Percentiles rank a stretch among this genome's conserved stretches.
These are phyloP conservation scores for Spizellomyces sp. DNA, from an alignment of 192 early-diverging fungal genomes.

Conservation along the genomic window DNA sequence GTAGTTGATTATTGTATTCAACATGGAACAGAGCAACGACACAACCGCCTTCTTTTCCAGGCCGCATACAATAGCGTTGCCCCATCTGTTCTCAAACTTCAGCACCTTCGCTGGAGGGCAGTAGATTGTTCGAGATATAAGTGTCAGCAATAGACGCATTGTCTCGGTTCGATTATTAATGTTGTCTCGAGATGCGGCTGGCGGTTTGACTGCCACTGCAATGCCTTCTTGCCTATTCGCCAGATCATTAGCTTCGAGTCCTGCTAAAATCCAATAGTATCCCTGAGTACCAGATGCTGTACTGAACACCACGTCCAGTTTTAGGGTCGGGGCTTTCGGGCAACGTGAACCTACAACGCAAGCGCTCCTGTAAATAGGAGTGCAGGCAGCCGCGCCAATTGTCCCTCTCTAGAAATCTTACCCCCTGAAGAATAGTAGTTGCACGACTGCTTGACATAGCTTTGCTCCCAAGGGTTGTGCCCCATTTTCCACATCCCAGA, in stretches of 20 bases:
- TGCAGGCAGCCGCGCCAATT: no score
- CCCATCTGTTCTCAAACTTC: constrained; percentile 61
- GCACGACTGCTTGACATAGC: constrained; percentile 22
- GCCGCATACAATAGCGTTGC: constrained; percentile 50
- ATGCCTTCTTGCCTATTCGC: constrained; percentile 39
- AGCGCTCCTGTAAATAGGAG: not conserved
- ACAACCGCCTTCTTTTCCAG: constrained; percentile 73
- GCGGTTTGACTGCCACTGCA: constrained; percentile 32
- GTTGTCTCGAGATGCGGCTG: constrained; percentile 53
- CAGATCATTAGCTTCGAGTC: not conserved
- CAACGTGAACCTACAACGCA: constrained; percentile 40
- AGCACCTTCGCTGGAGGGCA: constrained; percentile 52
- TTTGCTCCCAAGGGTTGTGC: constrained; percentile 1
- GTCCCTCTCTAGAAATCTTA: not conserved
- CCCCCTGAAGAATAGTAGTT: constrained; percentile 49
- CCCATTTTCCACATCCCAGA: constrained; percentile 50
- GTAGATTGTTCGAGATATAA: constrained; percentile 86
- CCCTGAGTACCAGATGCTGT: constrained; percentile 47
- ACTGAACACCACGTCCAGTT: constrained; percentile 39
- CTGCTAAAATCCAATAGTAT: not conserved
- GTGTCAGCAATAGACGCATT: constrained; percentile 72
- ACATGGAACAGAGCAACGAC: constrained; percentile 79
- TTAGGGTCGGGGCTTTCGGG: constrained; percentile 25
- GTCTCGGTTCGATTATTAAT: constrained; percentile 78
- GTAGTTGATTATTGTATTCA: constrained; percentile 83